These are phyloP conservation scores for Chondrus crispus DNA, from an alignment of 23 red algal genomes.

Conservation along the genomic window DNA sequence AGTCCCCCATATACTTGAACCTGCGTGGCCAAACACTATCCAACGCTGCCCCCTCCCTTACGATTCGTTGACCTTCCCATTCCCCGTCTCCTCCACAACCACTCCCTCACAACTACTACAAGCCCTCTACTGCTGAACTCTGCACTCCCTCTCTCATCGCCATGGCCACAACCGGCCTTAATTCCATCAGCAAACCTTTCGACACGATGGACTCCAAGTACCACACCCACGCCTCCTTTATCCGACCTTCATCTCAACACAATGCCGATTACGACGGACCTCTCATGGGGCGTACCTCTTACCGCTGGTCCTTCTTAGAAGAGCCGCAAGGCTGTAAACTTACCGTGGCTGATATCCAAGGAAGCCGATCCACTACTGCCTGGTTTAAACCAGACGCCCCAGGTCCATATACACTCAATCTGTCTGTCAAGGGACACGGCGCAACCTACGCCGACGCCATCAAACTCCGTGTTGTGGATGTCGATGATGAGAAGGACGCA, in stretches of 20 bases:
- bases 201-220: neutral
- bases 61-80: too few relatives aligned
- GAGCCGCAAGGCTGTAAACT: conserved; percentile 18
- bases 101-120: too few relatives aligned
- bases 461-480: conserved; percentile 41
- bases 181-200: neutral
- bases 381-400: conserved; percentile 48
- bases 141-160: too few relatives aligned
- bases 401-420: conserved; percentile 17
- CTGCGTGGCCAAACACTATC: too few relatives aligned
- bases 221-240: neutral
- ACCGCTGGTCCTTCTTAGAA: conserved; percentile 42
- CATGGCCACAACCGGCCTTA: too few relatives aligned
- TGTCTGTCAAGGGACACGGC: conserved; percentile 55
- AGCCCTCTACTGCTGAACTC: too few relatives aligned
- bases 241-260: neutral
- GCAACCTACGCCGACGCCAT: conserved; percentile 52
- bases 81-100: too few relatives aligned
- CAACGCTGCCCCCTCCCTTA: too few relatives aligned
- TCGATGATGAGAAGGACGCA: neutral
- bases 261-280: neutral
- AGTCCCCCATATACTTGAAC: too few relatives aligned
- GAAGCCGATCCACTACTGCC: conserved; percentile 41
- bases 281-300: conserved; percentile 57
- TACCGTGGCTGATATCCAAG: conserved; percentile 34